Evolutionary conservation across 2,329 filamentous ascomycete species (phyloP).

Genomic region (Bretziella fagacearum): DNA sequence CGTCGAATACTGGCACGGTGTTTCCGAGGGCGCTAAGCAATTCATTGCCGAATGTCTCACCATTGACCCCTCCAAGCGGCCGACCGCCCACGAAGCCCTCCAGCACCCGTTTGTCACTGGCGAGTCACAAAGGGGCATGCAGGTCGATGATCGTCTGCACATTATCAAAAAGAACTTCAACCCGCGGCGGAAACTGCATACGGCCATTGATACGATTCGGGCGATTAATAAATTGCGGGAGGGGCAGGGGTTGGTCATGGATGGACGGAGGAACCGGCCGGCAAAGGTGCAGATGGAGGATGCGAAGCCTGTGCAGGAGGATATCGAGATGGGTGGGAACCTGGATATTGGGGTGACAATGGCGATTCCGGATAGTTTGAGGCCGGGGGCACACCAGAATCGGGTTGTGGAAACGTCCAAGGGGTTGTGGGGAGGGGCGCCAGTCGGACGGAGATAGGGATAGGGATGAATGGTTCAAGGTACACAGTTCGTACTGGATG

Average conservation of each 20-base stretch:
- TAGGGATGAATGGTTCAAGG: too few relatives aligned
- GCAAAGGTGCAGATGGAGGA: constrained; percentile 3
- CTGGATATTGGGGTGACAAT: constrained; percentile 4
- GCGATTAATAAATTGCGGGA: constrained; percentile 56
- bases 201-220: constrained; percentile 53
- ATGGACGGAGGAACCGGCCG: constrained; percentile 25
- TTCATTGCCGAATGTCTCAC: constrained; percentile 89
- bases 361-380: constrained; percentile 33
- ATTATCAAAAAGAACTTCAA: constrained; percentile 63
- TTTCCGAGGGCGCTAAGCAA: constrained; percentile 69
- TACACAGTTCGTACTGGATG: too few relatives aligned
- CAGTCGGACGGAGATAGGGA: constrained; percentile 9
- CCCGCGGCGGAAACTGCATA: constrained; percentile 48
- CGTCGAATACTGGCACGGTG: constrained; percentile 88
- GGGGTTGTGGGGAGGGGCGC: constrained; percentile 38
- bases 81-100: constrained; percentile 72
- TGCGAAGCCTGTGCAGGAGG: constrained; percentile 10
- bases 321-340: constrained; percentile 14
- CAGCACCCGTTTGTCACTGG: constrained; percentile 48
- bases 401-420: constrained; percentile 46
- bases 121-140: constrained; percentile 30
- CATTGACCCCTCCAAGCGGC: constrained; percentile 68
- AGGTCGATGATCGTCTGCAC: constrained; percentile 46
- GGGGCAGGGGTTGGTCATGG: constrained; percentile 44
- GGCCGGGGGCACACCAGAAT: constrained; percentile 38